phyloP scores from a whole-genome alignment of 2,329 filamentous ascomycete genomes.

The Chaetomiaceae sp. region DNA sequence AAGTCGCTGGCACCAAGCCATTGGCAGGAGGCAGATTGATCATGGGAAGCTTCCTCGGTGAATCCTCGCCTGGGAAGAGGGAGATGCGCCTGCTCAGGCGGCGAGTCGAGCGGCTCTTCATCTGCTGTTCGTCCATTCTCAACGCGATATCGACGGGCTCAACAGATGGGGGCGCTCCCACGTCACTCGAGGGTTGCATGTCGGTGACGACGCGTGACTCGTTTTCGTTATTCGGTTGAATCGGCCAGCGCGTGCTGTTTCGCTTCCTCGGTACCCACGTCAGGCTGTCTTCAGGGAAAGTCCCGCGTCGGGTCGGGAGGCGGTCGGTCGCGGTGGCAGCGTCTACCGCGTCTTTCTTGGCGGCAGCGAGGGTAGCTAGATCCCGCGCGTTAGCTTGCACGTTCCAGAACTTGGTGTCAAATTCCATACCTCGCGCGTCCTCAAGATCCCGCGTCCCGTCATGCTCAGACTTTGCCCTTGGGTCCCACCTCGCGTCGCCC shows the following conservation, averaged over 20 bases:
- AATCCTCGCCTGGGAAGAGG: conserved; percentile 20
- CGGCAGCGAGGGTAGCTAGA: conserved; percentile 14
- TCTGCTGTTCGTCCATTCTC: conserved; percentile 22
- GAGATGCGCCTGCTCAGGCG: conserved; percentile 30
- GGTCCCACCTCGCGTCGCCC: conserved; percentile 31
- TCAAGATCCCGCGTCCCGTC: conserved; percentile 22
- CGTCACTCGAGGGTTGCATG: conserved; percentile 26
- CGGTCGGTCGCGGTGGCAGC: not conserved
- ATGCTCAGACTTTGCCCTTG: conserved; percentile 1
- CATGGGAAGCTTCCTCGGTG: conserved; percentile 19
- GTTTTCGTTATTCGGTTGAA: conserved; percentile 21
- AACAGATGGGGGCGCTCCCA: conserved; percentile 15
- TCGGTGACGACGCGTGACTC: conserved; percentile 20
- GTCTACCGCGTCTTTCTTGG: conserved; percentile 11
- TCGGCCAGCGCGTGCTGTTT: conserved; percentile 32
- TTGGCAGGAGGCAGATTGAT: conserved; percentile 19
- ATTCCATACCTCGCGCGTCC: conserved; percentile 26
- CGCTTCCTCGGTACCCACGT: conserved; percentile 31
- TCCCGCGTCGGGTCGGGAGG: conserved; percentile 11
- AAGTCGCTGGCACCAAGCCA: conserved; percentile 5
- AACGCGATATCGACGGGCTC: conserved; percentile 15
- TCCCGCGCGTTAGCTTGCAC: not conserved
- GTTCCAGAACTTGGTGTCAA: not conserved
- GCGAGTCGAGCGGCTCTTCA: conserved; percentile 26
- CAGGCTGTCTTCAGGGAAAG: conserved; percentile 24